Percentiles rank a stretch among this genome's conserved stretches.
Conservation (phyloP, 1,139 yeast genomes). For the Spathaspora sp. region DNA sequence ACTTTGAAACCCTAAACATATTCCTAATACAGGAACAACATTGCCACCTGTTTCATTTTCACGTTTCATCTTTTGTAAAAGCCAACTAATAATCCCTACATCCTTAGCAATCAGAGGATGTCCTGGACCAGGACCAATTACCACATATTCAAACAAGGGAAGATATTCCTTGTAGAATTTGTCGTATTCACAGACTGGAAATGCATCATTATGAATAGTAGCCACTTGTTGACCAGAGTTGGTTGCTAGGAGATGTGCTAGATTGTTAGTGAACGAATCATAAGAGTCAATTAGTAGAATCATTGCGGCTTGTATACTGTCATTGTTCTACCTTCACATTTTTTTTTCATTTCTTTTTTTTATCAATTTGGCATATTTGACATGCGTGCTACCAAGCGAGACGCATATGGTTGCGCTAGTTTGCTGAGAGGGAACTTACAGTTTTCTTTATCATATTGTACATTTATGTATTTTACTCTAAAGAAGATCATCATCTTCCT, state of each 20-base stretch:
- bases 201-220: conserved; percentile 76
- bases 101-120: conserved; percentile 66
- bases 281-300: conserved; percentile 86
- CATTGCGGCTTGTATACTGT: conserved; percentile 21
- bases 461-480: neutral
- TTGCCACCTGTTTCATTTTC: conserved; percentile 13
- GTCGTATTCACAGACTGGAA: conserved; percentile 34
- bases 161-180: conserved; percentile 37
- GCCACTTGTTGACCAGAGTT: conserved; percentile 56
- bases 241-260: conserved; percentile 60
- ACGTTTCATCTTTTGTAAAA: conserved; percentile 34
- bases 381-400: too few relatives aligned
- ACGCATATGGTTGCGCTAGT: neutral
- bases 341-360: neutral
- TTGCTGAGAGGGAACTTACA: neutral
- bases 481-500: conserved; percentile 28
- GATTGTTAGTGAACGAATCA: conserved; percentile 89
- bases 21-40: conserved; percentile 75
- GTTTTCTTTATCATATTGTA: neutral
- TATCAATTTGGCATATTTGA: neutral
- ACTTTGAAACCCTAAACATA: conserved; percentile 91
- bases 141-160: conserved; percentile 66
- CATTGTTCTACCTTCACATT: neutral
- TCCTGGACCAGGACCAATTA: conserved; percentile 98
- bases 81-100: conserved; percentile 70